Evolutionary conservation across 129 eudicot species (phyloP), one percentile per base, ranked within the genome.

Genomic region (Flaveria brownii): DNA sequence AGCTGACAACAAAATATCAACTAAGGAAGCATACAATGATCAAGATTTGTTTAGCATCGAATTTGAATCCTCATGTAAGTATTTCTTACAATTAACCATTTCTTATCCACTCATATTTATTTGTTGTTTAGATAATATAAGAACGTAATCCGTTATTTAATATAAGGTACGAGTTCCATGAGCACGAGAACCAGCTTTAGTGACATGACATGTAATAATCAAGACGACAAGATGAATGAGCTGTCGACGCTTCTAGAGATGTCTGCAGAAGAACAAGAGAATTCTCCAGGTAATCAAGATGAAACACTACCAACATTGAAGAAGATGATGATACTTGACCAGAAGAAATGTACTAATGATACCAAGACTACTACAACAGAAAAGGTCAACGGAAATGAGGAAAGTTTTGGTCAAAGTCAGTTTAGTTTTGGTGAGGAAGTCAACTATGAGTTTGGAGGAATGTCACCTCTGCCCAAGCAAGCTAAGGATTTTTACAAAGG

Each of bases 1-100:
- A 4, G 8, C 11, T 1, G 78, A 72, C 49, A 46, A 41, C 78
- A 63, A 72, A 61, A 52, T 71, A 59, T 54, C 73, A 9, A 70
- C 65, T 1, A 71, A 43, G 45, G 65, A 71, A 71, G 30, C 67
- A 46, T 75, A 68, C 15, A 56, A 20, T 6, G 86, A 82, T 25
- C 80, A 82, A 39, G 86, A 85, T 50, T 73, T 79, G 68, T 85
- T 82, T 52, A 85, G 89, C 78, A 79, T 85, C 68, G 86, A 85
- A 22, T 54, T 85, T 43, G 74, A 54, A 69, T 74, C 88, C 72
- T 62, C 83, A 28, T 71, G 87, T 84, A 75, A 70, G 84, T 68
- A 62, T 61, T 33, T 28, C 4, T 45, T 69, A 57, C 4, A 14
- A 47, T 13, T 63, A 65, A 62, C n/a, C 17, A 9, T 74, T 15